Conservation (phyloP, 768 basidiomycete species). For the Pholiota conissans region DNA sequence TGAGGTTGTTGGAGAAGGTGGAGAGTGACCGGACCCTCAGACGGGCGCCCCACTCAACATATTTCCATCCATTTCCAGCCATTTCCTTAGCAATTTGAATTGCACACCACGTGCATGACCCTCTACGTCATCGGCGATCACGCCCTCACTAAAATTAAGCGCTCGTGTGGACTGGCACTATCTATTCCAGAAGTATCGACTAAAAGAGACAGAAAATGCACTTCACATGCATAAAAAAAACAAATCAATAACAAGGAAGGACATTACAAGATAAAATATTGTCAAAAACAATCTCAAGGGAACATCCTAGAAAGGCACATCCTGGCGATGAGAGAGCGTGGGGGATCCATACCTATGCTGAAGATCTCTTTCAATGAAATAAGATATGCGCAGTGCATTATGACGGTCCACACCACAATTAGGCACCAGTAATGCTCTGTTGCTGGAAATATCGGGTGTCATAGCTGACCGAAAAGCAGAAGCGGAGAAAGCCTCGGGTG, state of each 20-base stretch:
- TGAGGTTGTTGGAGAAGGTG: slow-evolving; percentile 3
- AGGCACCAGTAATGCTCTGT: not conserved
- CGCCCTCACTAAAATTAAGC: no score
- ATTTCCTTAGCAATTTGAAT: slow-evolving; percentile 4
- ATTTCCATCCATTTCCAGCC: slow-evolving; percentile 15
- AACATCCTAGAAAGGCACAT: no score
- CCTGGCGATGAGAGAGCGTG: not conserved
- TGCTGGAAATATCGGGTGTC: not conserved
- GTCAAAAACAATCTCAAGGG: no score
- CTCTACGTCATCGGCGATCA: slow-evolving; percentile 1
- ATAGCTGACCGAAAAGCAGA: not conserved
- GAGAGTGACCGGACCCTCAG: slow-evolving; percentile 1
- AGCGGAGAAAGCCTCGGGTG: not conserved
- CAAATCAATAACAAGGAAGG: no score
- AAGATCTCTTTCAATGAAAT: not conserved
- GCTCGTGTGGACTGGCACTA: not conserved
- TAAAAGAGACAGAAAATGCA: no score
- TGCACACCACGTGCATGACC: slow-evolving; percentile 16
- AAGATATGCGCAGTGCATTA: not conserved
- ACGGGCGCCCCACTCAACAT: not conserved
- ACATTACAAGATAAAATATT: no score
- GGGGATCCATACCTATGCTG: not conserved
- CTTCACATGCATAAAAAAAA: no score
- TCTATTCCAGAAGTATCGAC: no score
- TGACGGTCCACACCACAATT: not conserved